Percentiles rank a stretch among this genome's conserved stretches.
Conservation (phyloP, 2,329 filamentous ascomycete genomes). For the Aureobasidium sp. region DNA sequence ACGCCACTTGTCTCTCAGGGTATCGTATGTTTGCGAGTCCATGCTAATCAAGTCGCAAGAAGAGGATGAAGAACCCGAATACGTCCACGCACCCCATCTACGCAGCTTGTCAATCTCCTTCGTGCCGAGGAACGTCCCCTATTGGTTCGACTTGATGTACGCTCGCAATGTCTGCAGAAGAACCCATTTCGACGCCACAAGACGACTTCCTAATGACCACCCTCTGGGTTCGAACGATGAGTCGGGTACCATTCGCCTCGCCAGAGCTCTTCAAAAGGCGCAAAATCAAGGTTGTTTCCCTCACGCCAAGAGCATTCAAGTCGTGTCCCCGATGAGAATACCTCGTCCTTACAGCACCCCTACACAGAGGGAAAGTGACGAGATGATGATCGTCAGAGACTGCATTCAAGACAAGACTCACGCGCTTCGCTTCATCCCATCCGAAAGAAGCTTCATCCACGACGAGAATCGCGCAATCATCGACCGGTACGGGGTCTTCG, state of each 20-base stretch:
- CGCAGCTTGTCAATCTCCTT: background rate
- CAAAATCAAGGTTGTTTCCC: background rate
- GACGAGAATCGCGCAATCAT: background rate
- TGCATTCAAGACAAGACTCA: background rate
- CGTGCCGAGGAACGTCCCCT: background rate
- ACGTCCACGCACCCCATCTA: background rate
- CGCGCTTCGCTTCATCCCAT: background rate
- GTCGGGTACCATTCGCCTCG: background rate
- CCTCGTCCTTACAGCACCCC: background rate
- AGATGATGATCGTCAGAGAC: conserved; percentile 2
- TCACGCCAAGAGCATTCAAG: background rate
- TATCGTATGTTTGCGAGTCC: background rate
- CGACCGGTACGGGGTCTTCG: background rate
- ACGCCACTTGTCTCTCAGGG: background rate
- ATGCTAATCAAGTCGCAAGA: background rate
- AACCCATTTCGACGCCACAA: background rate
- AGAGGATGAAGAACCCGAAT: background rate
- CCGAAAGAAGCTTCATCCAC: background rate
- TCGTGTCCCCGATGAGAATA: background rate
- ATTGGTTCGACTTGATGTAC: conserved; percentile 7
- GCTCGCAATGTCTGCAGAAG: background rate
- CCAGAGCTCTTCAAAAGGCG: background rate
- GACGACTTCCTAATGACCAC: background rate
- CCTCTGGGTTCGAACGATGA: background rate
- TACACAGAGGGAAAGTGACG: background rate